These are phyloP conservation scores for Phytophthora syringae DNA, from an alignment of 352 stramenopile species.

Conservation along the genomic window DNA sequence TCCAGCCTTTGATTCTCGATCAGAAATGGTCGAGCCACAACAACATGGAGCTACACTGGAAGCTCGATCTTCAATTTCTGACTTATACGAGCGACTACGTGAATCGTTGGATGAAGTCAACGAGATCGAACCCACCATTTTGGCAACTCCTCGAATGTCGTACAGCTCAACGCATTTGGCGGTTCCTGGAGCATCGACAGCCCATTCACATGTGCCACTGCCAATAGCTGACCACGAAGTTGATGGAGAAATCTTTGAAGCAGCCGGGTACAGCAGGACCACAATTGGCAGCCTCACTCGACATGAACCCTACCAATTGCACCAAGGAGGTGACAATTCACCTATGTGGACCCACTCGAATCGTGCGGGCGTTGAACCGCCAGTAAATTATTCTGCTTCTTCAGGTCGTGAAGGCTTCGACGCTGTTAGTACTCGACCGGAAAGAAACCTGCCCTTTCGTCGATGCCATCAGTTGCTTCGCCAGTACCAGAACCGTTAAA, in stretches of 20 bases:
- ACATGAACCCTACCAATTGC: constrained; percentile 5
- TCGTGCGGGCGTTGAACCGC: not conserved
- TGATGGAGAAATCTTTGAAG: constrained; percentile 1
- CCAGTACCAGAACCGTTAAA: not conserved
- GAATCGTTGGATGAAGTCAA: constrained; percentile 32
- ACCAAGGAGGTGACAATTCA: constrained; percentile 7
- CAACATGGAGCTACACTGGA: constrained; percentile 10
- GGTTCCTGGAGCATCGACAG: not conserved
- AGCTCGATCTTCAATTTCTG: not conserved
- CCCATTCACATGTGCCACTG: constrained; percentile 1
- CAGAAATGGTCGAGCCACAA: constrained; percentile 6
- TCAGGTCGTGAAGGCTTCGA: not conserved
- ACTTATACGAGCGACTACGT: constrained; percentile 38
- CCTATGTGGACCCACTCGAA: not conserved
- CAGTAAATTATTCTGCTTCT: not conserved
- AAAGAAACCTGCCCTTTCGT: not conserved
- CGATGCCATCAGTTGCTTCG: not conserved
- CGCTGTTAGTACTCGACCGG: not conserved
- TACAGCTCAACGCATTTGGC: constrained; percentile 18
- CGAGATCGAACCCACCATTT: constrained; percentile 14
- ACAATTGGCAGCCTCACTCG: constrained; percentile 5
- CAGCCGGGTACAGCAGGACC: constrained; percentile 16
- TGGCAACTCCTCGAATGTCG: constrained; percentile 3
- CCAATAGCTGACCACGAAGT: constrained; percentile 23
- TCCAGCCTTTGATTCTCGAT: not conserved